Conservation (phyloP, 2,329 filamentous ascomycete genomes). For the Alternaria postmessia region DNA sequence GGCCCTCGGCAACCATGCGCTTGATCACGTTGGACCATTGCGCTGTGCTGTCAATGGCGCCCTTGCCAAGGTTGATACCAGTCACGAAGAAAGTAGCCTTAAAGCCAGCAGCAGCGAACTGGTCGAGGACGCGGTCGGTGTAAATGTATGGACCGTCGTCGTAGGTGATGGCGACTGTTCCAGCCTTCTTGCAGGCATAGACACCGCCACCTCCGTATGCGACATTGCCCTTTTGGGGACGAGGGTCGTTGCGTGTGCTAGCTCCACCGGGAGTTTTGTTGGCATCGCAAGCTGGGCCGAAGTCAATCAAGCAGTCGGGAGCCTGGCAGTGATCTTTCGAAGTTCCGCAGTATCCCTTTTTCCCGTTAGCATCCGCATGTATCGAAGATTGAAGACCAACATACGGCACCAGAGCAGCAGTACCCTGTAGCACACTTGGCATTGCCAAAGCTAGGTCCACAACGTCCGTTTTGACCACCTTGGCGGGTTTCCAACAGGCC, state of each 20-base stretch:
- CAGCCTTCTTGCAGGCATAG: conserved; percentile 60
- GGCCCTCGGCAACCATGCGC: conserved; percentile 63
- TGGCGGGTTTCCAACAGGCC: conserved; percentile 43
- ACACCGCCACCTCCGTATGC: conserved; percentile 66
- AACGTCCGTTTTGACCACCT: conserved; percentile 45
- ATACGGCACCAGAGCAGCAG: conserved; percentile 48
- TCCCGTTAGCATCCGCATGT: conserved; percentile 7
- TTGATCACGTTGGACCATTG: conserved; percentile 62
- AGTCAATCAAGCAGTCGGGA: conserved; percentile 68
- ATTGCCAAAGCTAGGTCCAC: conserved; percentile 39
- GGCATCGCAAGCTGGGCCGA: conserved; percentile 67
- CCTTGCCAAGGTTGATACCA: conserved; percentile 65
- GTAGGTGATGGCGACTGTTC: conserved; percentile 71
- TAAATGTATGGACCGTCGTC: conserved; percentile 70
- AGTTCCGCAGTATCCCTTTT: conserved; percentile 61
- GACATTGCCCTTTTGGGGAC: conserved; percentile 63
- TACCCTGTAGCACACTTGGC: conserved; percentile 44
- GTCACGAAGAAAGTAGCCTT: conserved; percentile 75
- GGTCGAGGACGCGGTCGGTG: conserved; percentile 68
- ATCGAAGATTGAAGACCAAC: neutral
- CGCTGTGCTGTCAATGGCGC: conserved; percentile 60
- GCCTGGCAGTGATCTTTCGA: conserved; percentile 65
- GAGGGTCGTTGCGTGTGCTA: conserved; percentile 61
- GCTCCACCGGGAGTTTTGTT: conserved; percentile 63
- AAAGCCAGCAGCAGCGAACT: conserved; percentile 63